Percentiles rank a stretch among this genome's conserved stretches.
phyloP scores from a whole-genome alignment of 306 rosid species.

The Cucurbita ficifolia region DNA sequence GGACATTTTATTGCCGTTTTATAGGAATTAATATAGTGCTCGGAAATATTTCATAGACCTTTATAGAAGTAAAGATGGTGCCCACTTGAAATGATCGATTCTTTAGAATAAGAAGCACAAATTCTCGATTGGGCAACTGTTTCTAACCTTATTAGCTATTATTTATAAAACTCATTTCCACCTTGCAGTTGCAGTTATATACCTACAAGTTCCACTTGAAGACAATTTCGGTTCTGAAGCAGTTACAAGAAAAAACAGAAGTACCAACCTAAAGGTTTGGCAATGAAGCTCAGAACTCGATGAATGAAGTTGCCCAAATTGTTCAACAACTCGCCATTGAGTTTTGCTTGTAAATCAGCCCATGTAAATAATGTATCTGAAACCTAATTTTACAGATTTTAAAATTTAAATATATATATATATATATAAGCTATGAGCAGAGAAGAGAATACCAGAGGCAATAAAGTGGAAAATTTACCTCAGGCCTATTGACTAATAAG shows the following conservation, averaged over 20 bases:
- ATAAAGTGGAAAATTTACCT: conserved; percentile 35
- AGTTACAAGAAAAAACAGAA: background rate
- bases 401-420: background rate
- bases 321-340: conserved; percentile 72
- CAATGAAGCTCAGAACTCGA: conserved; percentile 84
- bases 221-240: background rate
- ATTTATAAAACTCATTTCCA: background rate
- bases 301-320: conserved; percentile 89
- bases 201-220: background rate
- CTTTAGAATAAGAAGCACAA: background rate
- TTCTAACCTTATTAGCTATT: background rate
- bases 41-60: background rate
- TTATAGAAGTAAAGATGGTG: background rate
- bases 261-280: conserved; percentile 88
- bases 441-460: background rate
- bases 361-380: conserved; percentile 87
- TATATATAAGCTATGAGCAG: background rate
- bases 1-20: background rate
- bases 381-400: conserved; percentile 29
- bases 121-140: background rate
- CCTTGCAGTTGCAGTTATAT: background rate
- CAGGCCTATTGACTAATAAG: conserved; percentile 88
- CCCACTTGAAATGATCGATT: background rate
- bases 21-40: background rate
- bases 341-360: conserved; percentile 88